Conservation (phyloP, 208 protist genomes). For the Trypanosomatidae sp. region DNA sequence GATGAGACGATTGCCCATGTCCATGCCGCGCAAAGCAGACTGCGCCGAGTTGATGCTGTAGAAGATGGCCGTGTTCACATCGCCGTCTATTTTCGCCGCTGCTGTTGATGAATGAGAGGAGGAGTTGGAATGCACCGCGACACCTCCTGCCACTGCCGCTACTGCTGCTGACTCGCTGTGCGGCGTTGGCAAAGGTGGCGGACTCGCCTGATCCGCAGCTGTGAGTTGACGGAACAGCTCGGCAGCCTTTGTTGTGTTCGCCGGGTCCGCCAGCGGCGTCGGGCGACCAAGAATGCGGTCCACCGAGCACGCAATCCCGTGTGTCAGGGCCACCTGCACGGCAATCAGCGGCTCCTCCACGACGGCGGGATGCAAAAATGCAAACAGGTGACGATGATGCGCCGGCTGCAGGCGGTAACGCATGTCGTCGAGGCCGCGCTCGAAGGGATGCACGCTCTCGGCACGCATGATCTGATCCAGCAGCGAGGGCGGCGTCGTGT, state of each 20-base stretch:
- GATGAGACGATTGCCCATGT: slow-evolving; percentile 88
- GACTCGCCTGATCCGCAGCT: too few relatives aligned
- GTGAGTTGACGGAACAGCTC: slow-evolving; percentile 28
- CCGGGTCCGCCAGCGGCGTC: slow-evolving; percentile 39
- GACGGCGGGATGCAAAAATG: slow-evolving; percentile 82
- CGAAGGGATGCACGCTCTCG: slow-evolving; percentile 79
- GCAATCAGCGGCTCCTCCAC: slow-evolving; percentile 84
- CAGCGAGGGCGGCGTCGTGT: slow-evolving; percentile 57
- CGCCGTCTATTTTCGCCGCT: slow-evolving; percentile 18
- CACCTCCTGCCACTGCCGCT: too few relatives aligned
- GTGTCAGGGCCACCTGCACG: slow-evolving; percentile 79
- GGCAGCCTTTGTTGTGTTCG: slow-evolving; percentile 19
- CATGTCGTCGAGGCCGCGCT: slow-evolving; percentile 57
- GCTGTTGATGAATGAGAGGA: background rate
- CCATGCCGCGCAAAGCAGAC: slow-evolving; percentile 71
- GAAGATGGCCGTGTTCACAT: slow-evolving; percentile 86
- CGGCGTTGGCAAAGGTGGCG: too few relatives aligned
- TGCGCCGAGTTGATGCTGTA: slow-evolving; percentile 89
- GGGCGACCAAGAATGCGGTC: slow-evolving; percentile 59
- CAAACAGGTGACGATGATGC: slow-evolving; percentile 70
- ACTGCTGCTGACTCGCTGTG: too few relatives aligned
- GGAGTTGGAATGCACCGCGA: background rate
- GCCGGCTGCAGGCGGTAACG: slow-evolving; percentile 72
- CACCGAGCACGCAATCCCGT: slow-evolving; percentile 59
- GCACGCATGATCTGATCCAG: slow-evolving; percentile 77